phyloP scores from a whole-genome alignment of 2,329 filamentous ascomycete genomes.

The Madurella fahalii region DNA sequence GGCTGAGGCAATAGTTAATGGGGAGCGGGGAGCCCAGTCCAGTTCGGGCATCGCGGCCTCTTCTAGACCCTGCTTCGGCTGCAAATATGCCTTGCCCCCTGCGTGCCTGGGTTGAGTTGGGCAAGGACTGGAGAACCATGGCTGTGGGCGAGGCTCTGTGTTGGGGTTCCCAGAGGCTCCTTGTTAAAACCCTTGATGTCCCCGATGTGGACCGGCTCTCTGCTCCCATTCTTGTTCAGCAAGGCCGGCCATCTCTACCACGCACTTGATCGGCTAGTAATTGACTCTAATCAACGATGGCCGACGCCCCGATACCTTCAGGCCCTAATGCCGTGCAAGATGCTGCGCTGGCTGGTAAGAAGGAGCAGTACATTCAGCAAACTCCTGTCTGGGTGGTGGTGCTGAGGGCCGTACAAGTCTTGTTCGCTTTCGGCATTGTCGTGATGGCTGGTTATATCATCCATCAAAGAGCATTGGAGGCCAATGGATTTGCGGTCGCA shows the following conservation, averaged over 20 bases:
- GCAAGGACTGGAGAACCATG: too few species aligned
- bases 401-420: slow-evolving; percentile 29
- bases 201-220: too few species aligned
- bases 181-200: too few species aligned
- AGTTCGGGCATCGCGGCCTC: too few species aligned
- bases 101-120: too few species aligned
- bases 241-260: not conserved
- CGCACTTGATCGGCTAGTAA: not conserved
- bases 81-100: too few species aligned
- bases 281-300: not conserved
- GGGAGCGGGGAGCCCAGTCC: too few species aligned
- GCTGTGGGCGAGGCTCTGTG: too few species aligned
- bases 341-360: not conserved
- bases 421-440: slow-evolving; percentile 28
- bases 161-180: too few species aligned
- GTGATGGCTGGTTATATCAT: slow-evolving; percentile 29
- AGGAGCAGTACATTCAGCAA: slow-evolving; percentile 24
- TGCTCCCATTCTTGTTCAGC: not conserved
- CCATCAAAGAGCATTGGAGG: slow-evolving; percentile 27
- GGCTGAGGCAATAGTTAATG: too few species aligned
- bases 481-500: slow-evolving; percentile 28
- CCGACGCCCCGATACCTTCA: not conserved
- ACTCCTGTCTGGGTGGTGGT: slow-evolving; percentile 27
- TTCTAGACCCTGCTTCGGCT: too few species aligned
- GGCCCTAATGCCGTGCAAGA: not conserved